Evolutionary conservation across 2,329 filamentous ascomycete species (phyloP).

Genomic region (Aspergillus ochraceus): DNA sequence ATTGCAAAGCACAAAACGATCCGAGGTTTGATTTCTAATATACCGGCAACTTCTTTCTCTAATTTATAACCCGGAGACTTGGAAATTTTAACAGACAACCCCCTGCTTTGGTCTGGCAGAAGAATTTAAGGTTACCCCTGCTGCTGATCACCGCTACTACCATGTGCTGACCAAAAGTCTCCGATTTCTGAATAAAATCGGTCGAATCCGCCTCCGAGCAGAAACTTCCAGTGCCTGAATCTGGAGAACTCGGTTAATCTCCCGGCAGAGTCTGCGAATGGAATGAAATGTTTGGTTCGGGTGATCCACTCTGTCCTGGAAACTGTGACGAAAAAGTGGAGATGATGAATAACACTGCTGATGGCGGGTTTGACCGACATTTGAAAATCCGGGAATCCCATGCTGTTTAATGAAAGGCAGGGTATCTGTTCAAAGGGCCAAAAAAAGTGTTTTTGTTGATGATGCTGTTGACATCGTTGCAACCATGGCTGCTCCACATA

Average conservation of each 20-base stretch:
- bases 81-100: background rate
- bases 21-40: background rate
- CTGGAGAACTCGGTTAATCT: background rate
- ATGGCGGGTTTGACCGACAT: background rate
- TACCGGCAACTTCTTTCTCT: background rate
- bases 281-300: background rate
- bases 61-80: background rate
- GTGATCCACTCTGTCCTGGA: background rate
- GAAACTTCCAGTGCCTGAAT: background rate
- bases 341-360: background rate
- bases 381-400: background rate
- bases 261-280: background rate
- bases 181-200: background rate
- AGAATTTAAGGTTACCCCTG: background rate
- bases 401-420: too few relatives aligned
- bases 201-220: background rate
- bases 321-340: background rate
- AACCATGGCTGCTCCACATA: too few relatives aligned
- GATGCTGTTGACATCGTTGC: too few relatives aligned
- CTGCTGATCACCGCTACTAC: background rate
- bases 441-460: background rate
- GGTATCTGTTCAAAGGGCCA: too few relatives aligned
- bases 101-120: background rate
- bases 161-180: background rate
- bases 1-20: background rate